Conservation (phyloP, 1,139 yeast species). For the Nakaseomyces kungkrabaensis region DNA sequence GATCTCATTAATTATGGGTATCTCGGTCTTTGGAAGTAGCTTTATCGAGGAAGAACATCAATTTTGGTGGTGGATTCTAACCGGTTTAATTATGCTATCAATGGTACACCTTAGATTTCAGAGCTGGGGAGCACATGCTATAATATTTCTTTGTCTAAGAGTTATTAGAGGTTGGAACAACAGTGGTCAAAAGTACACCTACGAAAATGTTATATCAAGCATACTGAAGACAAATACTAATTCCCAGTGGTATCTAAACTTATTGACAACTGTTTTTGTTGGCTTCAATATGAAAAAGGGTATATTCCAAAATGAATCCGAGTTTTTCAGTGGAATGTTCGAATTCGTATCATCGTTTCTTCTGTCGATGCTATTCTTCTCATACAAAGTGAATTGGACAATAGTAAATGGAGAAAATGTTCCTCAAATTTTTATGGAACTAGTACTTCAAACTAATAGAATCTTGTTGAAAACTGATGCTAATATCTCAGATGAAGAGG, state of each 20-base stretch:
- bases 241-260: slow-evolving; percentile 42
- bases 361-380: slow-evolving; percentile 35
- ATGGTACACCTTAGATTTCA: neutral
- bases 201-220: slow-evolving; percentile 39
- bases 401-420: slow-evolving; percentile 26
- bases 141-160: slow-evolving; percentile 41
- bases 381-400: slow-evolving; percentile 52
- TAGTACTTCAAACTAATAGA: neutral
- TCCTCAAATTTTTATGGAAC: slow-evolving; percentile 5
- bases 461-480: neutral
- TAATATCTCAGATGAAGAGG: neutral
- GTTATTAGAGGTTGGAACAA: slow-evolving; percentile 78
- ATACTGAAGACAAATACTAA: slow-evolving; percentile 24
- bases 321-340: slow-evolving; percentile 31
- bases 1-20: slow-evolving; percentile 26
- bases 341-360: slow-evolving; percentile 31
- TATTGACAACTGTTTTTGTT: slow-evolving; percentile 33
- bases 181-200: slow-evolving; percentile 73
- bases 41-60: slow-evolving; percentile 96
- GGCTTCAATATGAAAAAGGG: slow-evolving; percentile 7
- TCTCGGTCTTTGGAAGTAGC: slow-evolving; percentile 72
- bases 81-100: slow-evolving; percentile 11
- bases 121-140: slow-evolving; percentile 18
- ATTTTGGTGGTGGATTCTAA: slow-evolving; percentile 75
- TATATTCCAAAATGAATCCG: slow-evolving; percentile 12